A percentile compares a stretch with the other conserved stretches of the same genome.
Conservation (phyloP, 208 protist species). For the Borovskyia barvae region DNA sequence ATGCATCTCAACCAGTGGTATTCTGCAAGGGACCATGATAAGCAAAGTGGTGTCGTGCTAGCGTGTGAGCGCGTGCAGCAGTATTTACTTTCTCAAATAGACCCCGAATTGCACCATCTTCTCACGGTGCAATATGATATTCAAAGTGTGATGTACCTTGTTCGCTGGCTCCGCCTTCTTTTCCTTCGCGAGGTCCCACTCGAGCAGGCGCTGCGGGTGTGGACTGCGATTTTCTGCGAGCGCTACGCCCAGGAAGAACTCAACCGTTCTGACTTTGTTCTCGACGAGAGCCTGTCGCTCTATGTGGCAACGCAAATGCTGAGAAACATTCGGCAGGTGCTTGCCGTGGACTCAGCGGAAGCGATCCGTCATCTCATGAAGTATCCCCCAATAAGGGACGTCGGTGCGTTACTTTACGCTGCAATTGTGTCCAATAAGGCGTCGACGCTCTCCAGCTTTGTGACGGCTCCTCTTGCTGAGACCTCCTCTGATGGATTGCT, state of each 20-base stretch:
- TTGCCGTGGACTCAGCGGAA: conserved; percentile 33
- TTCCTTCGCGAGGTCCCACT: conserved; percentile 88
- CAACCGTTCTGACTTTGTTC: conserved; percentile 7
- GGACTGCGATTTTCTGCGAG: conserved; percentile 82
- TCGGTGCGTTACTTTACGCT: conserved; percentile 22
- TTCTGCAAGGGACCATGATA: conserved; percentile 18
- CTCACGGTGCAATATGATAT: conserved; percentile 72
- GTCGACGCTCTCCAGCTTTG: conserved; percentile 3
- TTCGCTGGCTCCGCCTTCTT: conserved; percentile 88
- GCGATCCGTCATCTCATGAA: conserved; percentile 76
- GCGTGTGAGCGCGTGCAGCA: conserved; percentile 55
- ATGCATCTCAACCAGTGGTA: conserved; percentile 51
- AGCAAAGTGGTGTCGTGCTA: conserved; percentile 33
- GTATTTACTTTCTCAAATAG: conserved; percentile 46
- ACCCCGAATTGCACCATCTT: conserved; percentile 51
- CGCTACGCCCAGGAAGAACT: conserved; percentile 15
- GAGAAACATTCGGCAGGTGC: conserved; percentile 31
- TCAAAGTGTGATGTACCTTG: conserved; percentile 72
- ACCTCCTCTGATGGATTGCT: not conserved
- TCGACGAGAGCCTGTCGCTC: conserved; percentile 46
- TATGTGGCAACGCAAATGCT: conserved; percentile 68
- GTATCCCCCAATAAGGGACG: conserved; percentile 70
- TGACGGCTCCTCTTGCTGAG: conserved; percentile 6
- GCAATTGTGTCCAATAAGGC: conserved; percentile 11
- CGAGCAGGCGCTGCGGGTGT: conserved; percentile 53